Conservation (phyloP, 441 rosid species). For the Gossypium davidsonii region DNA sequence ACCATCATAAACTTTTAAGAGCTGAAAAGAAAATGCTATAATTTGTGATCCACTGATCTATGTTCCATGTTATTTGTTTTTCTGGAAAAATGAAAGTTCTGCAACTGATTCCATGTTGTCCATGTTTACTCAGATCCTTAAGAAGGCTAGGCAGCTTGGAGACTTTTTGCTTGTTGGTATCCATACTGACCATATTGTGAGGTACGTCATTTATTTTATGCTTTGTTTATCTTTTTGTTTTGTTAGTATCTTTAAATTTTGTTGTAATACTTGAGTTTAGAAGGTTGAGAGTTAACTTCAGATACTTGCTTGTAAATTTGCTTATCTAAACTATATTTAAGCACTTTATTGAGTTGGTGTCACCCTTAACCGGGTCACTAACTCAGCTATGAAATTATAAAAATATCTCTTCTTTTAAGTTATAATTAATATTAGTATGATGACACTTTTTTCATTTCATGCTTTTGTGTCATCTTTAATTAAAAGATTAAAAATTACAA, state of each 20-base stretch:
- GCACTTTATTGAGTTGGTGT: too few species aligned
- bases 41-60: not conserved
- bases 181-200: slow-evolving; percentile 77
- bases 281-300: not conserved
- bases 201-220: slow-evolving; percentile 34
- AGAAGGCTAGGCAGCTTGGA: slow-evolving; percentile 81
- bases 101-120: not conserved
- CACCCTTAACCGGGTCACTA: too few species aligned
- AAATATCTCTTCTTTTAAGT: too few species aligned
- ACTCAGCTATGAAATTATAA: too few species aligned
- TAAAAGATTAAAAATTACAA: too few species aligned
- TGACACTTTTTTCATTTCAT: too few species aligned
- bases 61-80: not conserved
- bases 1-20: not conserved
- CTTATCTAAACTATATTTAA: not conserved
- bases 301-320: not conserved
- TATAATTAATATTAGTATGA: too few species aligned
- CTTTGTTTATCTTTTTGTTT: not conserved
- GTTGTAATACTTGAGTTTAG: not conserved
- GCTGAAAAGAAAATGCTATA: not conserved
- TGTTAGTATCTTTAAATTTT: not conserved
- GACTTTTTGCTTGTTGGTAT: slow-evolving; percentile 91
- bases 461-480: too few species aligned
- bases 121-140: slow-evolving; percentile 56
- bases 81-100: not conserved